These are phyloP conservation scores for Zoysia matrella DNA, from an alignment of 202 grass and related monocot genomes.

Conservation along the genomic window DNA sequence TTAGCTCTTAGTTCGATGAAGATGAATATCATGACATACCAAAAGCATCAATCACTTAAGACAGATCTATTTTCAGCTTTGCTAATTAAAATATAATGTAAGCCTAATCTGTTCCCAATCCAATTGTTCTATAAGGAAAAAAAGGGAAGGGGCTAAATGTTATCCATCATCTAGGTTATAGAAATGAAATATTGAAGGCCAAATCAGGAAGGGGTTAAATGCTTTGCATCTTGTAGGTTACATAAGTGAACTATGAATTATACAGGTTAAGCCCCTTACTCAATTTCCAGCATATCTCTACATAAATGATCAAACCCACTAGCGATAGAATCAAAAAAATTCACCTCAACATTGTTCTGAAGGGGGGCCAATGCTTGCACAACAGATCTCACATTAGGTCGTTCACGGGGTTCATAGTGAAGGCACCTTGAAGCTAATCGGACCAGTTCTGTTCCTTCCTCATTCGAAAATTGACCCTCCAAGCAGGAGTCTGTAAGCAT, in stretches of 20 bases:
- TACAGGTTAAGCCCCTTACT: constrained; percentile 4
- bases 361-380: constrained; percentile 84
- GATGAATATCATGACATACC: neutral
- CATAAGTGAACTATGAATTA: constrained; percentile 25
- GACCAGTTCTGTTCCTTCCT: constrained; percentile 95
- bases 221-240: neutral
- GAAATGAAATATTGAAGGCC: constrained; percentile 10
- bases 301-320: constrained; percentile 17
- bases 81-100: neutral
- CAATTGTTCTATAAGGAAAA: constrained; percentile 13
- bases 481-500: constrained; percentile 97
- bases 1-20: constrained; percentile 8
- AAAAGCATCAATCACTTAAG: neutral
- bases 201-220: neutral
- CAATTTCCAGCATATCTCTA: constrained; percentile 10
- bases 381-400: constrained; percentile 90
- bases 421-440: constrained; percentile 97
- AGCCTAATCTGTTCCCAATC: neutral
- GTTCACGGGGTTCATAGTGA: constrained; percentile 94
- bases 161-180: neutral
- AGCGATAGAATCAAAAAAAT: constrained; percentile 36
- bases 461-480: constrained; percentile 96
- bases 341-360: constrained; percentile 89
- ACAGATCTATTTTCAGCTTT: neutral
- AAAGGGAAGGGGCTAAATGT: neutral